Evolutionary conservation across 2,329 filamentous ascomycete species (phyloP).

Genomic region (Colletotrichum karsti): DNA sequence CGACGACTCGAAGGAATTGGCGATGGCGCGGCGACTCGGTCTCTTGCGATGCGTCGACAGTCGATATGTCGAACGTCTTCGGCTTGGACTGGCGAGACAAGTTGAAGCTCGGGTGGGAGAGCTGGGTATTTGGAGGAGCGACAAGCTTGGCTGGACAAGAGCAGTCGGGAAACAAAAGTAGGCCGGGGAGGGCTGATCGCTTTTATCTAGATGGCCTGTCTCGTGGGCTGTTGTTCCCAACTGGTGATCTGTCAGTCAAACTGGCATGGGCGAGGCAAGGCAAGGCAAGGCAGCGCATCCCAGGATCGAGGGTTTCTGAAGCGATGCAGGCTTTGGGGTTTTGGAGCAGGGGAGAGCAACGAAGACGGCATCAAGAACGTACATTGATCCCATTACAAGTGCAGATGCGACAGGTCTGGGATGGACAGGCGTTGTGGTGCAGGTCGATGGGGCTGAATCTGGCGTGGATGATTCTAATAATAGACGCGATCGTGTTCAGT

Average conservation of each 20-base stretch:
- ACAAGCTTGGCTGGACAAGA: slow-evolving; percentile 22
- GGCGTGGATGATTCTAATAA: slow-evolving; percentile 61
- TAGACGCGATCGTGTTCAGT: slow-evolving; percentile 56
- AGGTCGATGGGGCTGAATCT: slow-evolving; percentile 59
- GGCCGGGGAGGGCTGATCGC: slow-evolving; percentile 19
- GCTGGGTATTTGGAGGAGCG: slow-evolving; percentile 9
- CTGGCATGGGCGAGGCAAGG: not conserved
- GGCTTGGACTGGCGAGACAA: slow-evolving; percentile 1
- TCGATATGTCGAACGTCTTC: not conserved
- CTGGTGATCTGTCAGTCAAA: slow-evolving; percentile 26
- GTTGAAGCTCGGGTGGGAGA: slow-evolving; percentile 15
- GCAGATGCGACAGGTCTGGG: slow-evolving; percentile 31
- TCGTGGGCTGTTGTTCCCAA: slow-evolving; percentile 14
- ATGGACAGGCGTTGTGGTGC: slow-evolving; percentile 42
- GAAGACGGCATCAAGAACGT: slow-evolving; percentile 24
- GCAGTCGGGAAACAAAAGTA: slow-evolving; percentile 17
- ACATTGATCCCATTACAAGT: slow-evolving; percentile 32
- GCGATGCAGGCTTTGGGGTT: slow-evolving; percentile 6
- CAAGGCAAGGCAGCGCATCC: slow-evolving; percentile 18
- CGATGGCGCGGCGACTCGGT: slow-evolving; percentile 21
- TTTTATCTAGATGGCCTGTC: slow-evolving; percentile 28
- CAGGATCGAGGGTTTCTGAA: slow-evolving; percentile 13
- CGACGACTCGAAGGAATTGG: slow-evolving; percentile 1
- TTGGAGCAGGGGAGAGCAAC: slow-evolving; percentile 22
- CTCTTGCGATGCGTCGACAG: slow-evolving; percentile 22